Base-by-base conservation (phyloP, 208 protist species). In the Vickermania spadyakhi region DNA sequence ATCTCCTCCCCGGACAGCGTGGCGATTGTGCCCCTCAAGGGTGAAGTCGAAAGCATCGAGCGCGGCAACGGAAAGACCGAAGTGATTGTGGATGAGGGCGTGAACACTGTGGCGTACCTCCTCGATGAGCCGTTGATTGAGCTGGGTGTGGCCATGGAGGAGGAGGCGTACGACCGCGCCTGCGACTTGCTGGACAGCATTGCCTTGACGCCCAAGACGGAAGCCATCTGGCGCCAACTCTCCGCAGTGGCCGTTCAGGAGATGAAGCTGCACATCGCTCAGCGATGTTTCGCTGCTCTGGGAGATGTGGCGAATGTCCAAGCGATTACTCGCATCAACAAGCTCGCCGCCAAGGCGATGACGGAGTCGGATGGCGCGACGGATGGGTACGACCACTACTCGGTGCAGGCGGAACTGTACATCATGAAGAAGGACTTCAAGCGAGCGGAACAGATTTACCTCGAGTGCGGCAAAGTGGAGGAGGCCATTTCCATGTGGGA, bases 111-210 rank as follows among this genome's bases (percentile, higher is more conserved):
- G 14, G 85, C 80, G 28, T 98, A 98, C 75, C 79, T 68, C 22
- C 74, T 99, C 2, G 94, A 99, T 69, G 97, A 99, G 70, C 73
- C 87, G n/a, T 80, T 99, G 28, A 99, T 99, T 73, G 86, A 97
- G 69, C 99, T 99, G 70, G 89, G 91, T 21, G 84, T 84, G 11
- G 93, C 96, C 4, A 94, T 99, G 78, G 89, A 98, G 62, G 77
- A 88, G 49, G 81, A 73, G n/a, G 82, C 98, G 52, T 96, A 95
- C 68, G 79, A 89, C 58, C 77, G 79, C 49, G 96, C 96, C 23
- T 96, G 90, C 62, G 79, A 85, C 54, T 77, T 98, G 26, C 81
- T 98, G 41, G 96, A 97, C 67, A 64, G 71, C 18, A 88, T 96
- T 53, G 68, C 79, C 13, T 71, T 91, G 11, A 89, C 81, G 0